These are phyloP conservation scores for Pleurostoma richardsiae DNA, from an alignment of 2,329 filamentous ascomycete species.

Conservation along the genomic window DNA sequence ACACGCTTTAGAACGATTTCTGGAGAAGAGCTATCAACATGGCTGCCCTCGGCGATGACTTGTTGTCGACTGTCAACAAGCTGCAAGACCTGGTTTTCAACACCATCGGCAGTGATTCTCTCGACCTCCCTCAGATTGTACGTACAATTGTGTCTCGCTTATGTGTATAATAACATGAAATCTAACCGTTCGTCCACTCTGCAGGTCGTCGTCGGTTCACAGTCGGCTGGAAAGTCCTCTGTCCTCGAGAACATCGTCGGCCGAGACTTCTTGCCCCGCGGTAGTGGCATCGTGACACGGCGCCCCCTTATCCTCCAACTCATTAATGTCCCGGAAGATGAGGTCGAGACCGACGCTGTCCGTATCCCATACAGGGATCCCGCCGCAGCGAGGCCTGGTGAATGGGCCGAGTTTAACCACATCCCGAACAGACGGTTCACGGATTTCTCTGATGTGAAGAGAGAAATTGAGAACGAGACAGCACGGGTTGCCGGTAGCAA, in stretches of 20 bases:
- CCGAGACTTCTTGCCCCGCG: constrained; percentile 91
- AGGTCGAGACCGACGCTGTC: constrained; percentile 57
- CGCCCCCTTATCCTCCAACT: constrained; percentile 94
- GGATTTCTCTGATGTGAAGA: constrained; percentile 97
- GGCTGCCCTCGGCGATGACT: constrained; percentile 92
- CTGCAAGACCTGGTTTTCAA: constrained; percentile 98
- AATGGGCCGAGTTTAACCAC: constrained; percentile 99
- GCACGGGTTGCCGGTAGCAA: constrained; percentile 95
- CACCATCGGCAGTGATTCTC: constrained; percentile 97
- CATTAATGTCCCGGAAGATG: constrained; percentile 88
- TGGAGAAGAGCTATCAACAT: constrained; percentile 45
- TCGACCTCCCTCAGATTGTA: constrained; percentile 98
- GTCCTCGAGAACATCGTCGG: constrained; percentile 99
- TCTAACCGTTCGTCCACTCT: not conserved
- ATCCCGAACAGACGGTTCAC: constrained; percentile 95
- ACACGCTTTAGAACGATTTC: not conserved
- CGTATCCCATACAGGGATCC: constrained; percentile 73
- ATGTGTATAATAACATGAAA: too few relatives aligned
- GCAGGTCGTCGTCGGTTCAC: constrained; percentile 95
- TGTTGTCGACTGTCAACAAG: constrained; percentile 95
- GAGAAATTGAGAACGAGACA: constrained; percentile 95
- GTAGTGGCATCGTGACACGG: constrained; percentile 93
- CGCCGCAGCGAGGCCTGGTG: constrained; percentile 61
- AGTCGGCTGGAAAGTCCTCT: constrained; percentile 97
- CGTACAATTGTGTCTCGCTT: constrained; percentile 17